Evolutionary conservation across 164 flowering plant species (phyloP), one percentile per base, ranked within the genome.

Genomic region (Stephania japonica): DNA sequence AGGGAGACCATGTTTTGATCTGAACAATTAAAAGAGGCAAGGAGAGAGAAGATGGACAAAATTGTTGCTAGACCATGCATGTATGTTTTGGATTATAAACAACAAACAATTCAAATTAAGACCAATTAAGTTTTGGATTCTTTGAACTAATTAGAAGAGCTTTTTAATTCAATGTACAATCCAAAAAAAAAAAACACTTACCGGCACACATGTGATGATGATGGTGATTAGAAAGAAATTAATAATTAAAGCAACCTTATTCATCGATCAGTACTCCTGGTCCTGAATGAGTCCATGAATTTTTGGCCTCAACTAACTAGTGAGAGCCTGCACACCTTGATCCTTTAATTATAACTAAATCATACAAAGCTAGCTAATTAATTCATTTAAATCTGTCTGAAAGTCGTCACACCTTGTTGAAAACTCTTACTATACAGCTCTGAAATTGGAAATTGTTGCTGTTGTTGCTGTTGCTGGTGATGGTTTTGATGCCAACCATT

Each of bases 361-460:
- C 38, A 42, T 61, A 64, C 64, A 38, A 38, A 73, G 72, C 23
- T 19, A 59, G 7, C 23, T 19, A 59, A 10, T 82, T 82, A 86
- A 82, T 82, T 85, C 38, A 59, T 21, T 82, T 82, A 87, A 82
- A 83, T 85, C 42, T 86, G 87, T 75, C 86, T 88, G 77, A 89
- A 88, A 23, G 83, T 76, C 8, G 83, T 83, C 14, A 38, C 82
- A 75, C 72, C 82, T 77, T 21, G 9, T 63, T 79, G 85, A 56
- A 84, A 82, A 75, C 82, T 80, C 78, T 81, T 82, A 68, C 68
- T 42, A 78, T 11, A 80, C 12, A 42, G 24, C n/a, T 82, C 83
- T 7, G 86, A 65, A 70, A 76, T 68, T 70, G 85, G 84, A 19
- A 77, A 65, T 56, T 71, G 82, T 26, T 70, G 82, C 56, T 78